Evolutionary conservation across 2,329 filamentous ascomycete species (phyloP).

Genomic region (Lizonia empirigonia): DNA sequence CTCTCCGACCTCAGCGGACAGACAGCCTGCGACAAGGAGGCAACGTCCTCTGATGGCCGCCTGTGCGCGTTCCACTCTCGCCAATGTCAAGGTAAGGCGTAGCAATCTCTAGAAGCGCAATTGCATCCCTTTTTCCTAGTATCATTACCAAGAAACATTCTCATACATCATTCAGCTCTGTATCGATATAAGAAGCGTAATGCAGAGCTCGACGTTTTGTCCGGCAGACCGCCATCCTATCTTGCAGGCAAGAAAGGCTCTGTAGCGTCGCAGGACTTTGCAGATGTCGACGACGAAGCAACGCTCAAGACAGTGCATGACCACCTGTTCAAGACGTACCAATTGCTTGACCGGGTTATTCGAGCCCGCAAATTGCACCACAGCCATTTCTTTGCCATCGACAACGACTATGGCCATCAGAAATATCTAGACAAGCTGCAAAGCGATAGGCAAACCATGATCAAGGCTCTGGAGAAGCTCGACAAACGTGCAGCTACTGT

Average conservation of each 20-base stretch:
- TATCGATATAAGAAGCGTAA: constrained; percentile 59
- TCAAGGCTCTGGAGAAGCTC: constrained; percentile 52
- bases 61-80: constrained; percentile 33
- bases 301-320: constrained; percentile 49
- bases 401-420: constrained; percentile 53
- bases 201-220: constrained; percentile 50
- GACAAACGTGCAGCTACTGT: constrained; percentile 52
- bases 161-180: constrained; percentile 31
- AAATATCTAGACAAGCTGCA: constrained; percentile 49
- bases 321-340: constrained; percentile 49
- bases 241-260: constrained; percentile 44
- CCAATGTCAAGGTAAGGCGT: constrained; percentile 35
- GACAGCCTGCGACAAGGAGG: constrained; percentile 29
- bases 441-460: constrained; percentile 46
- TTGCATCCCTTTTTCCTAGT: no score
- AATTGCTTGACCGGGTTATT: constrained; percentile 51
- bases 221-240: constrained; percentile 46
- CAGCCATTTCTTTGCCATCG: constrained; percentile 51
- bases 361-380: constrained; percentile 52
- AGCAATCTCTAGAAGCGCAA: no score
- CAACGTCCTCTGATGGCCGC: constrained; percentile 30
- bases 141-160: no score
- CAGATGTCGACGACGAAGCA: constrained; percentile 46
- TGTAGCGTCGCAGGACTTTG: constrained; percentile 51
- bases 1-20: constrained; percentile 31